These are phyloP conservation scores for Leccinum angustisporum DNA, from an alignment of 1,284 basidiomycete species.

Conservation along the genomic window DNA sequence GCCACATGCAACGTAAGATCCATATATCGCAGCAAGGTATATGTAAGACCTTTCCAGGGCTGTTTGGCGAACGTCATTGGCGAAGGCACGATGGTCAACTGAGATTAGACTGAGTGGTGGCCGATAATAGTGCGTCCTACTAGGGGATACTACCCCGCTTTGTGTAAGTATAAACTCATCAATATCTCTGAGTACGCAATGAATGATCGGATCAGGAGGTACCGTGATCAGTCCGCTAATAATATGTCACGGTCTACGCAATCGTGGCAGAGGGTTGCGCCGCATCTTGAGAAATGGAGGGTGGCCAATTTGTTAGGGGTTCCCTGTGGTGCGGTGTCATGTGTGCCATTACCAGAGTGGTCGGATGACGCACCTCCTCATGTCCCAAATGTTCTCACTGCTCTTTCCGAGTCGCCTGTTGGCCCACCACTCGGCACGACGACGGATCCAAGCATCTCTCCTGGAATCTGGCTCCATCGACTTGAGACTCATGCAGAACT, in stretches of 20 bases:
- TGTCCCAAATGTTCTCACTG: conserved; percentile 94
- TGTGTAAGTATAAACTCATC: background rate
- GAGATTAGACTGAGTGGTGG: background rate
- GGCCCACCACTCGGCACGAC: conserved; percentile 93
- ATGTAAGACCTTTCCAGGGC: conserved; percentile 32
- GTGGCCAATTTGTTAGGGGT: conserved; percentile 30
- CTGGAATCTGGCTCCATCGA: conserved; percentile 74
- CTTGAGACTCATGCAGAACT: conserved; percentile 90
- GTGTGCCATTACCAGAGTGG: background rate
- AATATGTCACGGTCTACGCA: conserved; percentile 10
- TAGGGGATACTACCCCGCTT: background rate
- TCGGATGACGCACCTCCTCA: conserved; percentile 56
- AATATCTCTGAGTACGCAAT: background rate
- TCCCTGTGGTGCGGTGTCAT: conserved; percentile 17
- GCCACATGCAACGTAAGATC: conserved; percentile 29
- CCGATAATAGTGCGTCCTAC: background rate
- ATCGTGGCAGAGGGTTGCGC: conserved; percentile 26
- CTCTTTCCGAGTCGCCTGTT: conserved; percentile 69
- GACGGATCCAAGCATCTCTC: conserved; percentile 79
- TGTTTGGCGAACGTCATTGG: conserved; percentile 16
- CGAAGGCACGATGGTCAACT: conserved; percentile 2
- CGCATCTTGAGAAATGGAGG: conserved; percentile 22
- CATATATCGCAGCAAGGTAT: conserved; percentile 47
- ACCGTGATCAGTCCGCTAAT: background rate
- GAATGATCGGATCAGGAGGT: background rate